phyloP scores from a whole-genome alignment of 208 protist species.

The Acanthamoeba healyi region DNA sequence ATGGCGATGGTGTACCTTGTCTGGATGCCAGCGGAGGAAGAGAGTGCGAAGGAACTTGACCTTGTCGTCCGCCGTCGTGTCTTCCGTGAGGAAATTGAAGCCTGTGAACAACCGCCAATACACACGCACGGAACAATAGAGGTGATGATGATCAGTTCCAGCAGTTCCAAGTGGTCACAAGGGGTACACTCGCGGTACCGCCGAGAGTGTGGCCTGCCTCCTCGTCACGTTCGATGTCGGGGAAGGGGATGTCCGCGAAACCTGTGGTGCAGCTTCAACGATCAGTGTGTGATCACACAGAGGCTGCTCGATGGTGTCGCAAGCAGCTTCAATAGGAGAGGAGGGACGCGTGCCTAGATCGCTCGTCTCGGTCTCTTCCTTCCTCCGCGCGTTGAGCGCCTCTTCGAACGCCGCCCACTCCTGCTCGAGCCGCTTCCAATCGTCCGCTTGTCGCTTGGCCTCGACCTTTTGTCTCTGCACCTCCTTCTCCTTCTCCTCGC shows the following conservation, averaged over 20 bases:
- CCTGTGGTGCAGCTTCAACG: conserved; percentile 4
- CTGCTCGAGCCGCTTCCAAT: not conserved
- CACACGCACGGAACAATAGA: not conserved
- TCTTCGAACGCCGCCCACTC: conserved; percentile 21
- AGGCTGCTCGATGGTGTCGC: too few species aligned
- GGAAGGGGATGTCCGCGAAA: conserved; percentile 23
- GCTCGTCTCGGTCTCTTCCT: not conserved
- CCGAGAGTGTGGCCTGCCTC: not conserved
- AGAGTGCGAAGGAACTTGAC: conserved; percentile 10
- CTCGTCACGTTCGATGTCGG: conserved; percentile 7
- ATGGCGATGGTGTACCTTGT: too few species aligned
- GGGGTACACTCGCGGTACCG: not conserved
- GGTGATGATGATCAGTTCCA: not conserved
- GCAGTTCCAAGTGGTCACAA: too few species aligned
- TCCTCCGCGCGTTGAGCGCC: not conserved
- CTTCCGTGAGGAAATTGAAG: not conserved
- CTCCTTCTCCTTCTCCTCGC: not conserved
- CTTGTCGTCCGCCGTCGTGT: not conserved
- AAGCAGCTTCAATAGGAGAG: too few species aligned
- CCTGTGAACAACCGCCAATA: not conserved
- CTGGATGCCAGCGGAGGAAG: conserved; percentile 37
- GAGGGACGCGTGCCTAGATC: not conserved
- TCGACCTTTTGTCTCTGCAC: not conserved
- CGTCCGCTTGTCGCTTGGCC: not conserved
- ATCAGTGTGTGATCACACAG: not conserved